These are phyloP conservation scores for Discostella stelligeroides DNA, from an alignment of 108 stramenopile species.

Conservation along the genomic window DNA sequence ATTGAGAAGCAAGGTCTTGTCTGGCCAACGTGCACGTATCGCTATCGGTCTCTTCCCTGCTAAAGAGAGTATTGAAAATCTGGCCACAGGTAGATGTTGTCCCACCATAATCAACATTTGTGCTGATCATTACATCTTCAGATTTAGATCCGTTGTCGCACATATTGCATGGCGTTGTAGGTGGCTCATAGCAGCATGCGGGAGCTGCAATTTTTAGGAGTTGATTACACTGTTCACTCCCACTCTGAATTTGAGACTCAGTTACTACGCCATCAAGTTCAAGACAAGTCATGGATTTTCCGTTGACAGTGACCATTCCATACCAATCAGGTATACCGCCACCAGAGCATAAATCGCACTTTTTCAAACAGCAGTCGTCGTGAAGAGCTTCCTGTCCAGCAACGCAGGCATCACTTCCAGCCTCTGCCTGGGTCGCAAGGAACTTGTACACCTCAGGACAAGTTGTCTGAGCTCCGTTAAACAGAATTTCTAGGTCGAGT, in stretches of 20 bases:
- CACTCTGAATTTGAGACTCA: constrained; percentile 38
- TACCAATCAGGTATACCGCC: constrained; percentile 56
- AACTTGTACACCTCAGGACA: constrained; percentile 42
- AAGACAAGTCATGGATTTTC: constrained; percentile 53
- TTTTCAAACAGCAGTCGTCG: constrained; percentile 40
- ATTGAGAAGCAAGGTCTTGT: constrained; percentile 36
- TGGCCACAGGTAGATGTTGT: constrained; percentile 39
- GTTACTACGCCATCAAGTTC: constrained; percentile 37
- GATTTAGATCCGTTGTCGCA: constrained; percentile 33
- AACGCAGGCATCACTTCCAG: constrained; percentile 43
- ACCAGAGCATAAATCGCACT: constrained; percentile 47
- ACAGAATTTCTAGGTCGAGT: constrained; percentile 37
- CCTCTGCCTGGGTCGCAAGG: constrained; percentile 43
- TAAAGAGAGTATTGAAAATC: constrained; percentile 50
- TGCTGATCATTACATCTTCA: constrained; percentile 31
- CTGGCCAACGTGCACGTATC: constrained; percentile 38
- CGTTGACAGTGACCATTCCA: constrained; percentile 49
- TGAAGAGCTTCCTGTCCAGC: constrained; percentile 44
- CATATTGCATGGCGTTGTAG: constrained; percentile 45
- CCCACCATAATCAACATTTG: constrained; percentile 39
- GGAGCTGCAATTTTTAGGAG: constrained; percentile 45
- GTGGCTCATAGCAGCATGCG: constrained; percentile 50
- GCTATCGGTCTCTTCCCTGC: constrained; percentile 42
- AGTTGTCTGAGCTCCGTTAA: constrained; percentile 49
- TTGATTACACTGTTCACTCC: constrained; percentile 39